A percentile compares a stretch with the other conserved stretches of the same genome.
Evolutionary conservation across 495 filamentous ascomycete genomes (phyloP).

Genomic region (Hypoxylon cercidicola): DNA sequence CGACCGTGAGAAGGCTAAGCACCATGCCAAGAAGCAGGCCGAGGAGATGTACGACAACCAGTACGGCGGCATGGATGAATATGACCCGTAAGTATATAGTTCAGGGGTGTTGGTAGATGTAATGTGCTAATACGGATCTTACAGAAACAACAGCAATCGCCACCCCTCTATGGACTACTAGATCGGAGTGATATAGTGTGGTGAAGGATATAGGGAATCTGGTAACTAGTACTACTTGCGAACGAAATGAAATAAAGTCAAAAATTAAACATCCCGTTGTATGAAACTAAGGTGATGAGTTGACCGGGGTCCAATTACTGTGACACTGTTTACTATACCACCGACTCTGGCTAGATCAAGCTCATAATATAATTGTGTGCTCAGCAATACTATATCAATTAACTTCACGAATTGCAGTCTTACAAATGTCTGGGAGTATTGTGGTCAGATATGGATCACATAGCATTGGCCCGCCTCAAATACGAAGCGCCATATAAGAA

Average conservation of each 20-base stretch:
- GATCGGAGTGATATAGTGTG: conserved; percentile 2
- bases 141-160: conserved; percentile 21
- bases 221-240: conserved; percentile 12
- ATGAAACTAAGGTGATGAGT: neutral
- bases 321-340: neutral
- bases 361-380: too few species aligned
- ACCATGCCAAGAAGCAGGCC: conserved; percentile 72
- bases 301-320: neutral
- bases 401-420: too few species aligned
- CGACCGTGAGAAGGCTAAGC: conserved; percentile 73
- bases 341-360: too few species aligned
- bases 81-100: conserved; percentile 60
- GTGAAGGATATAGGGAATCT: neutral
- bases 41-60: conserved; percentile 70
- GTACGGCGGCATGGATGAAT: conserved; percentile 61
- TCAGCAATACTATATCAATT: too few species aligned
- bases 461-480: too few species aligned
- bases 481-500: too few species aligned
- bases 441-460: too few species aligned
- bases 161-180: conserved; percentile 42
- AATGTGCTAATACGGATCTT: conserved; percentile 1
- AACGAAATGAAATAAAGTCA: conserved; percentile 24
- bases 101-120: neutral
- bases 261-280: neutral
- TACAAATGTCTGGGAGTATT: too few species aligned